phyloP scores from a whole-genome alignment of 345 rosid genomes.

The Turritis glabra region DNA sequence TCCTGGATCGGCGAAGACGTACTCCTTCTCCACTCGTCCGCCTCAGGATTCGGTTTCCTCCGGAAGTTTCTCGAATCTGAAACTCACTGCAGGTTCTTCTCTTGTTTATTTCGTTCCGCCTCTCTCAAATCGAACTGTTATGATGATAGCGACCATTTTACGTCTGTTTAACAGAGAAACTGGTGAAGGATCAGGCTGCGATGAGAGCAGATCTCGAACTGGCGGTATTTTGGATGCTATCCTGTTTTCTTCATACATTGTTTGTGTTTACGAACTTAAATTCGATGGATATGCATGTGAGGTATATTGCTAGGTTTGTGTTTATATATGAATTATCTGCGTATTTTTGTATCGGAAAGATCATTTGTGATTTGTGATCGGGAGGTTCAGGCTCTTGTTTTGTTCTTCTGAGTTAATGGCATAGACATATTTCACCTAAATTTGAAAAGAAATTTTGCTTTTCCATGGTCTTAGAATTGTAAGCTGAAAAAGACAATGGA shows the following conservation, averaged over 20 bases:
- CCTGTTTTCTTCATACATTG: constrained; percentile 18
- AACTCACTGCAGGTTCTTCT: constrained; percentile 78
- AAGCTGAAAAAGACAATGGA: constrained; percentile 81
- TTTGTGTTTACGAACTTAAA: constrained; percentile 15
- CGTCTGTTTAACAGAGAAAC: constrained; percentile 57
- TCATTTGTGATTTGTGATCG: neutral
- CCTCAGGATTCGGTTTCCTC: constrained; percentile 53
- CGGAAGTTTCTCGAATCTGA: constrained; percentile 75
- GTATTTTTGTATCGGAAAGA: neutral
- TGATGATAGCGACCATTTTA: constrained; percentile 33
- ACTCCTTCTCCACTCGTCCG: constrained; percentile 56
- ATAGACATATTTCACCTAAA: neutral
- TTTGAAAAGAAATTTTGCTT: constrained; percentile 2
- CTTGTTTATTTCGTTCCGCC: neutral
- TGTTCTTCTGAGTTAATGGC: neutral
- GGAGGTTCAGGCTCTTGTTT: constrained; percentile 7
- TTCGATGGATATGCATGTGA: constrained; percentile 21
- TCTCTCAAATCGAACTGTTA: neutral
- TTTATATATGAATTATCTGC: neutral
- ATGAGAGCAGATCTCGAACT: constrained; percentile 79
- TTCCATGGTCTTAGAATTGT: constrained; percentile 51
- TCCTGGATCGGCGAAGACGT: constrained; percentile 53
- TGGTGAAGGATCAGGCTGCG: constrained; percentile 90
- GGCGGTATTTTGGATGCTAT: constrained; percentile 57
- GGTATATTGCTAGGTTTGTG: constrained; percentile 24